Percentiles rank a stretch among this genome's conserved stretches.
phyloP scores from a whole-genome alignment of 176 grass and related monocot species.

The Zea luxurians region DNA sequence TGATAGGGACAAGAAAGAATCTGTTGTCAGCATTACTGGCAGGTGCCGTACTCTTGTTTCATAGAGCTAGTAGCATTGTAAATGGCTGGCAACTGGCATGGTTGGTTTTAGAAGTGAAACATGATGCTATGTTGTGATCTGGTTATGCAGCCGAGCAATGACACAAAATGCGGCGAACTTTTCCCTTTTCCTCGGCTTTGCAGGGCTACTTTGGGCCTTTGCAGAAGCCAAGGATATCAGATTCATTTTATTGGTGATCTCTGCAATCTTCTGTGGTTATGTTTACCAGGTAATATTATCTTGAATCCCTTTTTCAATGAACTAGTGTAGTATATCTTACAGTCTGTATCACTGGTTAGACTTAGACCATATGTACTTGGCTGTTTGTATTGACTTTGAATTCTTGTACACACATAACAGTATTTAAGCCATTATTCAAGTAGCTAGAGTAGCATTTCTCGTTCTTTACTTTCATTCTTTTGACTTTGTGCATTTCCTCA shows the following conservation, averaged over 20 bases:
- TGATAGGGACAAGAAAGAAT: conserved; percentile 89
- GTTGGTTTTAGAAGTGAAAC: background rate
- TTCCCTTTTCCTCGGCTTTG: conserved; percentile 68
- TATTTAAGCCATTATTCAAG: background rate
- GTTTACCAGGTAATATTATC: conserved; percentile 71
- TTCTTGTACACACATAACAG: background rate
- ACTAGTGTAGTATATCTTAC: background rate
- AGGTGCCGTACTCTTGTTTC: conserved; percentile 49
- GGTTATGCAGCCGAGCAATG: conserved; percentile 48
- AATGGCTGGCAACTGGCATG: background rate
- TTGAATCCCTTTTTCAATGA: background rate
- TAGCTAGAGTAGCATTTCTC: background rate
- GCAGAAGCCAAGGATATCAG: conserved; percentile 58
- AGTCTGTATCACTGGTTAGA: conserved; percentile 1
- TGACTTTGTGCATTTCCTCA: conserved; percentile 32
- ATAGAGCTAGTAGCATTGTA: background rate
- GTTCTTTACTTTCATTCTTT: background rate
- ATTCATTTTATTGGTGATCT: conserved; percentile 69
- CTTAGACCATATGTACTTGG: conserved; percentile 2
- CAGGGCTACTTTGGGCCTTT: conserved; percentile 69
- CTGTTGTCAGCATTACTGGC: conserved; percentile 81
- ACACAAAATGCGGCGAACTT: conserved; percentile 59
- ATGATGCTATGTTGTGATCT: conserved; percentile 19
- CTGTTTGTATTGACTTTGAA: background rate
- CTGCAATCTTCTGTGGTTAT: conserved; percentile 82